Evolutionary conservation across 352 stramenopile species (phyloP).

Genomic region (Phytophthora europaea): DNA sequence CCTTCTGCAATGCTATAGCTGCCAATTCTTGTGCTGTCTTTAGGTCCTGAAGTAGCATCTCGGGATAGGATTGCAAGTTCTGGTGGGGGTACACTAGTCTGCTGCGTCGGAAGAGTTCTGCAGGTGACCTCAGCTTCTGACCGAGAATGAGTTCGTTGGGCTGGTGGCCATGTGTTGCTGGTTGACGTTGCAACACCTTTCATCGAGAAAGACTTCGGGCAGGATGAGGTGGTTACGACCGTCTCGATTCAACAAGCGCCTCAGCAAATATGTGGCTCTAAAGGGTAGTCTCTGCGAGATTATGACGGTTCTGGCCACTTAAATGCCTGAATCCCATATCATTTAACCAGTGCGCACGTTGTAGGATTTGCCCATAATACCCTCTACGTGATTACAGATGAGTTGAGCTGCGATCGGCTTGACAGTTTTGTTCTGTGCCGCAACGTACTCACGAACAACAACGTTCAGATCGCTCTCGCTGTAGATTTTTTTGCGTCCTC

Average conservation of each 20-base stretch:
- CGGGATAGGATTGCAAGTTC: too few relatives aligned
- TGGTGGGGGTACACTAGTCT: too few relatives aligned
- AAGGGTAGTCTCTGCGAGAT: conserved; percentile 19
- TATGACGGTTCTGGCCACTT: not conserved
- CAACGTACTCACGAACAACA: conserved; percentile 12
- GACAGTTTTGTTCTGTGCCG: conserved; percentile 4
- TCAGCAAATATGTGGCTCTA: conserved; percentile 7
- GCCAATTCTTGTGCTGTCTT: too few relatives aligned
- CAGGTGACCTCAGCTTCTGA: too few relatives aligned
- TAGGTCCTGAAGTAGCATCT: too few relatives aligned
- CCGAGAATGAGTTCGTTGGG: too few relatives aligned
- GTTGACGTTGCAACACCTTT: conserved; percentile 36
- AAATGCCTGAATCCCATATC: conserved; percentile 15
- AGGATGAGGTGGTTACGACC: not conserved
- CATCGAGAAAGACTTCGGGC: conserved; percentile 31
- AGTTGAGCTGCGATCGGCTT: conserved; percentile 8
- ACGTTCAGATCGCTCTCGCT: conserved; percentile 2
- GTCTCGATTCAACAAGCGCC: not conserved
- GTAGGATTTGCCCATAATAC: not conserved
- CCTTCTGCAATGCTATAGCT: too few relatives aligned
- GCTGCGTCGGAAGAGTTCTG: too few relatives aligned
- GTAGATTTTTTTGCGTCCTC: conserved; percentile 3
- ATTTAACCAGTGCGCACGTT: conserved; percentile 2
- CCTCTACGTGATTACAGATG: conserved; percentile 5
- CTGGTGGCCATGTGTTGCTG: not conserved